Conservation (phyloP, 208 protist species). For the Leishmania arabica region DNA sequence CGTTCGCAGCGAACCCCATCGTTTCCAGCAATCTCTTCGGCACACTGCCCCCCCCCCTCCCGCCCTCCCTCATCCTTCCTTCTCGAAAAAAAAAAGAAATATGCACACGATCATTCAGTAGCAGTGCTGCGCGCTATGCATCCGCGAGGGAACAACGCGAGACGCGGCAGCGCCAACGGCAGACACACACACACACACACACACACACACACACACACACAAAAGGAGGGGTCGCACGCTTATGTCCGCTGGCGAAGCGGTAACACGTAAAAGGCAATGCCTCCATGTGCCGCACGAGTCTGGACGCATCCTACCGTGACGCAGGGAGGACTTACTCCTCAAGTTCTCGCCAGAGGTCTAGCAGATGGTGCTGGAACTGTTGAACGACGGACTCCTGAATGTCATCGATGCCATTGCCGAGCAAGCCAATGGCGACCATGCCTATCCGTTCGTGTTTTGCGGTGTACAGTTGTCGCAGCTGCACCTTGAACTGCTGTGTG, state of each 20-base stretch:
- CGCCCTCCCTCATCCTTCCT: too few species aligned
- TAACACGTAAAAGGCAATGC: not conserved
- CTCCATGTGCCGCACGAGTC: not conserved
- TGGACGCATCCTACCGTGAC: not conserved
- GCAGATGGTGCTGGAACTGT: conserved; percentile 6
- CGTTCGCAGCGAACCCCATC: not conserved
- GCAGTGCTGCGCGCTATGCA: not conserved
- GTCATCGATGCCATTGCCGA: not conserved
- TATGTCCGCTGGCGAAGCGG: not conserved
- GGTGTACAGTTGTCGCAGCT: not conserved
- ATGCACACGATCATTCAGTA: not conserved
- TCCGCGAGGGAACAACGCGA: not conserved
- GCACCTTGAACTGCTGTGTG: conserved; percentile 18
- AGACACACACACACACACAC: not conserved
- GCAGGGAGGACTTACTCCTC: not conserved
- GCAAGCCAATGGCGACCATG: not conserved
- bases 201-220: too few species aligned
- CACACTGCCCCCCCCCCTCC: not conserved
- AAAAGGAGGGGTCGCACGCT: not conserved
- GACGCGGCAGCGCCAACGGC: too few species aligned
- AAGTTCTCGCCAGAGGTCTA: conserved; percentile 1
- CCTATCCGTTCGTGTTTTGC: too few species aligned
- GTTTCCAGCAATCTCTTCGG: not conserved
- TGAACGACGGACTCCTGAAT: not conserved
- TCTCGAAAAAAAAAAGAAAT: too few species aligned